Evolutionary conservation across 1,284 basidiomycete species (phyloP), one percentile per base, ranked within the genome.

Genomic region (Apiotrichum montevideense): DNA sequence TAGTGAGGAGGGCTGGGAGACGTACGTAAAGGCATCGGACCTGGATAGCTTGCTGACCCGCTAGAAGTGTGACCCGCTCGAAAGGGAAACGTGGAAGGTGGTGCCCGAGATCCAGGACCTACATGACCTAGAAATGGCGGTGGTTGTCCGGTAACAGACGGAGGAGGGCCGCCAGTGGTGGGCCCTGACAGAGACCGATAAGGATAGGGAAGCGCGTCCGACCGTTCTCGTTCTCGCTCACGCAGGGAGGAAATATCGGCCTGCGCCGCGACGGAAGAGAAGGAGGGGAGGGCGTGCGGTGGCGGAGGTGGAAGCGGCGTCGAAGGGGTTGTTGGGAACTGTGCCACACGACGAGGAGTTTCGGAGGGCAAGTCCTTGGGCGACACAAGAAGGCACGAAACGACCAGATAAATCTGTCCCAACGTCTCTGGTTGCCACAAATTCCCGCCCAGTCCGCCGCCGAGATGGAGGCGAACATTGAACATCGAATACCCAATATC

Each of bases 391-490:
- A 75, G 59, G 39, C 69, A 68, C 0, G 71, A 73, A 10, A 73
- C 61, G 6, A 73, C 73, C 9, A 75, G 57, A 43, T 75, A 75
- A 10, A 68, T 58, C 21, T 63, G 58, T 34, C 58, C 63, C n/a
- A 68, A 50, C 6, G 64, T 69, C 13, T 68, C 67, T 3, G 66
- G 63, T 32, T 66, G 58, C 66, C 69, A 70, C 7, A 73, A 51
- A 6, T 60, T 66, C 9, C 67, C 72, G 7, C 71, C 72, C 2
- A 75, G 61, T 3, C 70, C 73, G 2, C 71, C 73, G 10, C 73
- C 73, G 5, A 73, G 63, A 55, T 75, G 73, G 6, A 75, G 49
- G 15, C 73, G 62, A 3, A 73, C 64, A 47, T 75, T 75, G 64
- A 69, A 75, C 3, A 63, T 56, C 21, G 54, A 57, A 50, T 61